Evolutionary conservation across 345 rosid species (phyloP).

Genomic region (Euphorbia pulcherrima): DNA sequence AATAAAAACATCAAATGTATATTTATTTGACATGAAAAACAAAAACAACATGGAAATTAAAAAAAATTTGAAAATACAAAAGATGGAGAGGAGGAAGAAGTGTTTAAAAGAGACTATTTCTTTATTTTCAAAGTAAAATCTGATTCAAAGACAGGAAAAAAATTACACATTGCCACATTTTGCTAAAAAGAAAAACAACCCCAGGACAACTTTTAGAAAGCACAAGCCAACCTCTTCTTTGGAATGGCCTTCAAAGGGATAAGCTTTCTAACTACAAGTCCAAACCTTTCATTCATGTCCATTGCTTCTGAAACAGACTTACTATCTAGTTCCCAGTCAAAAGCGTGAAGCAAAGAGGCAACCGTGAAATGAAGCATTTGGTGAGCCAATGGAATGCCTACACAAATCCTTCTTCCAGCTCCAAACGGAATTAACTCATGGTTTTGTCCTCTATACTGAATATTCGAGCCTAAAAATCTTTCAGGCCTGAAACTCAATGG

Average conservation of each 20-base stretch:
- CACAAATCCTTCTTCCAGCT: slow-evolving; percentile 16
- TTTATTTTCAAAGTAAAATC: no score
- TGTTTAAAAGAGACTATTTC: no score
- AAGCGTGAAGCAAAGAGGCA: neutral
- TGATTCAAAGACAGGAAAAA: no score
- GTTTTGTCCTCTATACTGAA: slow-evolving; percentile 14
- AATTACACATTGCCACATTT: no score
- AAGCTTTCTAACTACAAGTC: slow-evolving; percentile 31
- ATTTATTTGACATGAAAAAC: no score
- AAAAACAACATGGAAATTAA: no score
- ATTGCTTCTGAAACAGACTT: slow-evolving; percentile 22
- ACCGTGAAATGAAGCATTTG: slow-evolving; percentile 8
- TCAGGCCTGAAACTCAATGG: slow-evolving; percentile 18
- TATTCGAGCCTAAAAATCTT: slow-evolving; percentile 18
- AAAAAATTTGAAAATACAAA: no score
- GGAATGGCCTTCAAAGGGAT: slow-evolving; percentile 35
- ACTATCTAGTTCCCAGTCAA: slow-evolving; percentile 32
- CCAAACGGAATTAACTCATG: slow-evolving; percentile 20
- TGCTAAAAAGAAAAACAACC: no score
- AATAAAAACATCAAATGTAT: no score
- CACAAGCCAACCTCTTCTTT: slow-evolving; percentile 21
- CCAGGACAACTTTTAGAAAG: no score
- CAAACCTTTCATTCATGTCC: slow-evolving; percentile 36
- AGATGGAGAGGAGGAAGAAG: no score
- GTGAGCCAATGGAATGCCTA: slow-evolving; percentile 14